Conservation (phyloP, 768 basidiomycete genomes). For the Serendipita vermifera region DNA sequence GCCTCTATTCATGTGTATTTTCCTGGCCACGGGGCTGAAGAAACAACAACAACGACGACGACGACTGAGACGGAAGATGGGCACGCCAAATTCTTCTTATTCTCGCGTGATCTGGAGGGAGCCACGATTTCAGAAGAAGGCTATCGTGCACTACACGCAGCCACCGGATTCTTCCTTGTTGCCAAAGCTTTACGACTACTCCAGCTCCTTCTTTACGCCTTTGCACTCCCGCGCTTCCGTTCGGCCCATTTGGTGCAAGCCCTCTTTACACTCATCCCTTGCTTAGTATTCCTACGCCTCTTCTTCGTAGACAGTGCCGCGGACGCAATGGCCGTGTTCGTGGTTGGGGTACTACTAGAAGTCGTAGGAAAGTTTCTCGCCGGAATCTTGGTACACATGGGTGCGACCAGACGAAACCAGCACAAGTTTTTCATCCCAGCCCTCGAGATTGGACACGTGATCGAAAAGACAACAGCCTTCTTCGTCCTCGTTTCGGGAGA, state of each 20-base stretch:
- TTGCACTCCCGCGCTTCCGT: slow-evolving; percentile 8
- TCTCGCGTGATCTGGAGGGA: neutral
- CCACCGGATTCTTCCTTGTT: slow-evolving; percentile 10
- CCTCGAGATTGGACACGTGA: slow-evolving; percentile 9
- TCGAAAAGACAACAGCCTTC: slow-evolving; percentile 11
- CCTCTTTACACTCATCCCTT: neutral
- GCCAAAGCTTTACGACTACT: slow-evolving; percentile 8
- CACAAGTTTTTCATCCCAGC: slow-evolving; percentile 6
- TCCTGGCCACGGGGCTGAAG: neutral
- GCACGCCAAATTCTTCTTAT: neutral
- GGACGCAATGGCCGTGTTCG: neutral
- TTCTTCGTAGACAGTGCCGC: neutral
- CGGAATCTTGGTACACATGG: neutral
- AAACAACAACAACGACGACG: neutral
- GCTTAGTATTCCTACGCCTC: slow-evolving; percentile 8
- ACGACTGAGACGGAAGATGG: too few species aligned
- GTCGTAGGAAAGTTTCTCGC: neutral
- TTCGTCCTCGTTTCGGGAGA: slow-evolving; percentile 11
- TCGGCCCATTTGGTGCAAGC: slow-evolving; percentile 9
- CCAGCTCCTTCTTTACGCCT: neutral
- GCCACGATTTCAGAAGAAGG: neutral
- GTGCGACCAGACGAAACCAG: neutral
- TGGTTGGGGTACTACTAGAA: neutral
- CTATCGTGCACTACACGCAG: neutral
- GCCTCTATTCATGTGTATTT: slow-evolving; percentile 5